These are phyloP conservation scores for Ulmus americana DNA, from an alignment of 331 rosid species.

Conservation along the genomic window DNA sequence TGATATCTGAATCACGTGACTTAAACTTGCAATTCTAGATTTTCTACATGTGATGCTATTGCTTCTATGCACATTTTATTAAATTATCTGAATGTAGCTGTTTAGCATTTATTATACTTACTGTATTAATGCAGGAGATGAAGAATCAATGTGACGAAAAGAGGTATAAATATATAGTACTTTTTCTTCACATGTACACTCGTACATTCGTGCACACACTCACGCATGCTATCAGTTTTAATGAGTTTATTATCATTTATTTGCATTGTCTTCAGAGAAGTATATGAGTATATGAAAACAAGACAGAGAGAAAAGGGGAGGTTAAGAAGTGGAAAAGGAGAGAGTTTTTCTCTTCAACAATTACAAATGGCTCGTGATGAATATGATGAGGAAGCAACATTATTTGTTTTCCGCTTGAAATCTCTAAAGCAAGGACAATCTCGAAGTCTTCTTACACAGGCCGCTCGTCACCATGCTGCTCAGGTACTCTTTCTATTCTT, in stretches of 20 bases:
- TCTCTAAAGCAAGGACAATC: conserved; percentile 96
- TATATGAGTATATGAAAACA: conserved; percentile 64
- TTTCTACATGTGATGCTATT: conserved; percentile 1
- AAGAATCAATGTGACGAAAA: conserved; percentile 91
- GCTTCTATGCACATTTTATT: conserved; percentile 12
- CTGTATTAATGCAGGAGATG: conserved; percentile 81
- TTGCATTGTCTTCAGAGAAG: conserved; percentile 53
- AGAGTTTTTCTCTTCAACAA: conserved; percentile 64
- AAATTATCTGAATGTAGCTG: conserved; percentile 14
- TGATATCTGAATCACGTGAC: conserved; percentile 5
- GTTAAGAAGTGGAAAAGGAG: conserved; percentile 66
- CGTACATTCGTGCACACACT: not conserved
- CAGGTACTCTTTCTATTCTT: conserved; percentile 49
- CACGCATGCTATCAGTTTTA: conserved; percentile 4
- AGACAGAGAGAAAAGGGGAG: conserved; percentile 72
- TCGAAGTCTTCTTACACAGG: conserved; percentile 95
- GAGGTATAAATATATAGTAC: conserved; percentile 38
- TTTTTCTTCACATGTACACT: not conserved
- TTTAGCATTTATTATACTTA: conserved; percentile 18
- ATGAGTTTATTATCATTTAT: conserved; percentile 24
- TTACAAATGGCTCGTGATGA: conserved; percentile 78
- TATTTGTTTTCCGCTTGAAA: conserved; percentile 87
- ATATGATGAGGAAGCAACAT: conserved; percentile 87
- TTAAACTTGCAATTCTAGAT: not conserved
- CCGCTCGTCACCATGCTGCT: conserved; percentile 98